Evolutionary conservation across 2,329 filamentous ascomycete species (phyloP).

Genomic region (Tolypocladium guangdongense): DNA sequence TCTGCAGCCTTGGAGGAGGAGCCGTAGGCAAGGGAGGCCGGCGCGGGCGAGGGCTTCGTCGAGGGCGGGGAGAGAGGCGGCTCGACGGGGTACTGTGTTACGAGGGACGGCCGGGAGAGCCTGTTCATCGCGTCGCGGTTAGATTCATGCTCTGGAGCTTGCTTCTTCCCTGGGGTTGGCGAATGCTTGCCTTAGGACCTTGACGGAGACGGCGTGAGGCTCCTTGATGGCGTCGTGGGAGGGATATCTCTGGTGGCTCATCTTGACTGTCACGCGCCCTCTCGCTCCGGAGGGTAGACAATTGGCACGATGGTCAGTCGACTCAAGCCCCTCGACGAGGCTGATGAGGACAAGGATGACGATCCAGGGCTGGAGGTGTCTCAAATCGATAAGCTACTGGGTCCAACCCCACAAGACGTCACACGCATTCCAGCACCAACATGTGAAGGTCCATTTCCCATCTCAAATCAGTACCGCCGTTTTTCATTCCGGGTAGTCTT

Average conservation of each 20-base stretch:
- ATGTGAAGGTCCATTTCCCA: neutral
- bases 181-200: constrained; percentile 52
- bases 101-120: constrained; percentile 71
- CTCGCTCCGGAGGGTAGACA: neutral
- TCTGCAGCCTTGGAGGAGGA: constrained; percentile 14
- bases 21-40: constrained; percentile 66
- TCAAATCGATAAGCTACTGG: neutral
- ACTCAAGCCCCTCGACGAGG: neutral
- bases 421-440: neutral
- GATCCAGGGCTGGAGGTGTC: neutral
- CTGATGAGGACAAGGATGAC: neutral
- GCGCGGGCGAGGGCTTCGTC: constrained; percentile 27
- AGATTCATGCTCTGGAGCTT: neutral
- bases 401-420: neutral
- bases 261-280: constrained; percentile 14
- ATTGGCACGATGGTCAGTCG: neutral
- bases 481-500: neutral
- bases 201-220: constrained; percentile 68
- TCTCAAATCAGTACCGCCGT: neutral
- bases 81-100: constrained; percentile 56
- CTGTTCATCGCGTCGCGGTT: constrained; percentile 28
- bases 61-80: constrained; percentile 31
- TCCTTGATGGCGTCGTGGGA: constrained; percentile 55
- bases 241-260: constrained; percentile 49
- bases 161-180: neutral